Base-by-base conservation (phyloP, 495 filamentous ascomycete species). In the Aspergillus mulundensis region DNA sequence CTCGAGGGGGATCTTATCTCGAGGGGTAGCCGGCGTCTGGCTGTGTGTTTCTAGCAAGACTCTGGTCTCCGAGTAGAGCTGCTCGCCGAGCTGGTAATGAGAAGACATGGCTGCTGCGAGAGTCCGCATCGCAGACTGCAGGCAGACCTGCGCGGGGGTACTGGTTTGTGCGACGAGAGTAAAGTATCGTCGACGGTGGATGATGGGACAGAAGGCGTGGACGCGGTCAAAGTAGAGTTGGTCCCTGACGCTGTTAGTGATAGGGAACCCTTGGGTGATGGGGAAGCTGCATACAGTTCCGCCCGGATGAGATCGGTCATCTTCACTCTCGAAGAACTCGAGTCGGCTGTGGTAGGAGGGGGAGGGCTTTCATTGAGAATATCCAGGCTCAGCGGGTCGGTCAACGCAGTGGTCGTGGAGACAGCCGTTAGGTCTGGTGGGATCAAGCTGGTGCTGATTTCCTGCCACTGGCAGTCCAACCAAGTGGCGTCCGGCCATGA, bases 121-220 rank as follows among this genome's bases (percentile, higher is more conserved):
- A 0, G 78, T 77, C 77, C 78, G 79, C 75, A 81, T 80, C 25
- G 79, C 77, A 59, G 74, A 73, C 52, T 79, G 75, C 12, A 82
- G 64, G 53, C 71, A 78, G 19, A 61, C 52, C 12, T 61, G 61
- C 12, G 71, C 53, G 2, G 59, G 58, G 16, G 65, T 63, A 30
- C 20, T 14, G 1, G 23, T 19, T 2, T 42, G 18, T 45, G 53
- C 59, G 8, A 50, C 24, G 64, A 59, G 64, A 4, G 60, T 45
- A 3, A 62, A 54, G 46, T 69, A 70, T 12, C 66, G 61, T 24
- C 56, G 19, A 56, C 75, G 66, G 52, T 80, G 74, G 15, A 81
- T 58, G 18, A 82, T 75, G 20, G 79, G 79, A 3, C 74, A 60
- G 14, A 73, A 71, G 11, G 66, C 64, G 42, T 82, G 77, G 7